A percentile compares a stretch with the other conserved stretches of the same genome.
phyloP scores from a whole-genome alignment of 2,329 filamentous ascomycete genomes.

The Emericellopsis atlantica region DNA sequence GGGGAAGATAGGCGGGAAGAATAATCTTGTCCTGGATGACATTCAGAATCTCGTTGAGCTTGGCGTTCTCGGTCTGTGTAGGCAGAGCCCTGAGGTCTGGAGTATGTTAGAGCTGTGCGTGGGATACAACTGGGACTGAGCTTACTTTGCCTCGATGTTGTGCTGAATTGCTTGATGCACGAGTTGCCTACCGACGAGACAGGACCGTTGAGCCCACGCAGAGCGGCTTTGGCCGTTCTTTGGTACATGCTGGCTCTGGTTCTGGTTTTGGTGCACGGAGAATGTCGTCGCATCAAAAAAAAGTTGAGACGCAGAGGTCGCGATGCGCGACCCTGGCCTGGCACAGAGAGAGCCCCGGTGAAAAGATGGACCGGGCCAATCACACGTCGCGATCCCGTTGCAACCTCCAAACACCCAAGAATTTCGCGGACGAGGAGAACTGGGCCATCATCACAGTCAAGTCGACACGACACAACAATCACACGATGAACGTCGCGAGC shows the following conservation, averaged over 20 bases:
- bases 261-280: no score
- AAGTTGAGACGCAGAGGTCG: no score
- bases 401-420: background rate
- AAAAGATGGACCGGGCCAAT: constrained; percentile 2
- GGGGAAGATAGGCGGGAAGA: constrained; percentile 45
- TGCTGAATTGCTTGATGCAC: constrained; percentile 13
- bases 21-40: constrained; percentile 46
- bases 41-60: constrained; percentile 39
- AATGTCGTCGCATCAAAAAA: no score
- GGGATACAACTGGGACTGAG: constrained; percentile 1
- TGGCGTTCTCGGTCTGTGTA: constrained; percentile 33
- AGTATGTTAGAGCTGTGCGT: constrained; percentile 4
- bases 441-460: no score
- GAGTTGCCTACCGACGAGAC: background rate
- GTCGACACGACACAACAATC: background rate
- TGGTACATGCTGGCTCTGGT: background rate
- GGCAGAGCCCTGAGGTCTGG: constrained; percentile 29
- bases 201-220: constrained; percentile 7
- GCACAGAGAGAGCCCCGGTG: background rate
- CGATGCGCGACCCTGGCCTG: no score
- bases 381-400: background rate
- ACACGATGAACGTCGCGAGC: constrained; percentile 47
- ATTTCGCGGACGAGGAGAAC: background rate
- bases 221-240: constrained; percentile 6
- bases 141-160: constrained; percentile 16